Evolutionary conservation across 176 grass and related monocot species (phyloP).

Genomic region (Microstegium vimineum): DNA sequence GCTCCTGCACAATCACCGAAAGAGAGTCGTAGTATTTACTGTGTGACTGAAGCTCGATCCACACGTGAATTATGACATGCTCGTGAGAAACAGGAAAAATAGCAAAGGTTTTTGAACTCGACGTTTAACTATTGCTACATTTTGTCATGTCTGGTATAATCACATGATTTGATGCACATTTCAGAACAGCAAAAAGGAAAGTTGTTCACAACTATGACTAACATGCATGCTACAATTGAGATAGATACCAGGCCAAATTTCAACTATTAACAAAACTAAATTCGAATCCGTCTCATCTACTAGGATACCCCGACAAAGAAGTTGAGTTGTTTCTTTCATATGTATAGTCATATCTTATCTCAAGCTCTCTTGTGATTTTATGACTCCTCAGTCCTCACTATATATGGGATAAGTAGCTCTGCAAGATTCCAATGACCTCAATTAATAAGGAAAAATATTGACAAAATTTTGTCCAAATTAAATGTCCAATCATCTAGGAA

Average conservation of each 20-base stretch:
- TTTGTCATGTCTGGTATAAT: conserved; percentile 11
- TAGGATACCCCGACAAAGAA: background rate
- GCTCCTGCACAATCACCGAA: background rate
- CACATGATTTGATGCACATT: conserved; percentile 21
- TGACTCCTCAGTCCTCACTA: too few relatives aligned
- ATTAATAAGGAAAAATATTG: background rate
- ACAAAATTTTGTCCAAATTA: background rate
- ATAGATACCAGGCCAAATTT: conserved; percentile 16
- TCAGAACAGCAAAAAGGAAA: conserved; percentile 28
- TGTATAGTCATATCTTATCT: conserved; percentile 17
- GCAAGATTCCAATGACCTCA: conserved; percentile 15
- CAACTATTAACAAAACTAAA: conserved; percentile 15
- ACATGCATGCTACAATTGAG: conserved; percentile 34
- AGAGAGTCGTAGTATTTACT: background rate
- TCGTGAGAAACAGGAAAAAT: background rate
- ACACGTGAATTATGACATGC: conserved; percentile 10
- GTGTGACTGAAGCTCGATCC: background rate
- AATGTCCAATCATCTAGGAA: background rate
- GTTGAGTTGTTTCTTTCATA: conserved; percentile 35
- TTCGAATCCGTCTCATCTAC: conserved; percentile 11
- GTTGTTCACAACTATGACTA: conserved; percentile 21
- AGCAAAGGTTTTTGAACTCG: background rate
- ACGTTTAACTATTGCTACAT: background rate
- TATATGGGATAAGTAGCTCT: background rate
- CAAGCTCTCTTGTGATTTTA: too few relatives aligned